Base-by-base conservation (phyloP, 495 filamentous ascomycete species). In the Rhizodiscina lignyota region DNA sequence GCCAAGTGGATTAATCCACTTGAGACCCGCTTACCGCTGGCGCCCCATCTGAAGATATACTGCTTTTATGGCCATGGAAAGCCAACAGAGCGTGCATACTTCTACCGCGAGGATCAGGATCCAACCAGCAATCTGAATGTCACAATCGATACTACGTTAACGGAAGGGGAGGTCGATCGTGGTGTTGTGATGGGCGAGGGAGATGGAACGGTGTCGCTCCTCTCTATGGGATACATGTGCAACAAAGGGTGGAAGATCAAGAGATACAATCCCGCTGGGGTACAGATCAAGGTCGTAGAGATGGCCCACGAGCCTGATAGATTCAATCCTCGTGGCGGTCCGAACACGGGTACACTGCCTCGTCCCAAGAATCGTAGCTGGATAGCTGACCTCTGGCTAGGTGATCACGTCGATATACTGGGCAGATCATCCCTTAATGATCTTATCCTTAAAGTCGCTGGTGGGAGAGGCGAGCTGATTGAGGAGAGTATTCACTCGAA, bases 1-100 rank as follows among this genome's bases (percentile, higher is more conserved):
- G 61, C 66, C 26, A 96, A 87, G 50, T 97, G 89, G 89, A 67
- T 92, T 30, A 97, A 97, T 53, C 89, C 89, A 0, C 70, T 97
- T 16, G 91, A 96, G 48, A 78, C 83, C 1, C 73, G 91, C 5
- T 65, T 97, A 0, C 89, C 89, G 0, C 63, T 79, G 30, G 89
- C 89, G 11, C 89, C 89, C 0, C 79, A 73, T 49, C 67, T 97
- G 54, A 94, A 93, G 62, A 82, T 97, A 15, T 97, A 89, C 53
- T 97, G 89, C 58, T 96, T 97, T 62, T 96, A 97, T 53, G 89
- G 83, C 23, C 68, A 92, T 18, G 83, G 79, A 4, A 96, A 96
- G 54, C 75, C 79, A 10, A 94, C 86, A 0, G 86, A 96, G 54
- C 67, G 86, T 32, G 71, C 74, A 33, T 97, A 94, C 56, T 97